These are phyloP conservation scores for Candida rishiriensis DNA, from an alignment of 805 yeast species.

Conservation along the genomic window DNA sequence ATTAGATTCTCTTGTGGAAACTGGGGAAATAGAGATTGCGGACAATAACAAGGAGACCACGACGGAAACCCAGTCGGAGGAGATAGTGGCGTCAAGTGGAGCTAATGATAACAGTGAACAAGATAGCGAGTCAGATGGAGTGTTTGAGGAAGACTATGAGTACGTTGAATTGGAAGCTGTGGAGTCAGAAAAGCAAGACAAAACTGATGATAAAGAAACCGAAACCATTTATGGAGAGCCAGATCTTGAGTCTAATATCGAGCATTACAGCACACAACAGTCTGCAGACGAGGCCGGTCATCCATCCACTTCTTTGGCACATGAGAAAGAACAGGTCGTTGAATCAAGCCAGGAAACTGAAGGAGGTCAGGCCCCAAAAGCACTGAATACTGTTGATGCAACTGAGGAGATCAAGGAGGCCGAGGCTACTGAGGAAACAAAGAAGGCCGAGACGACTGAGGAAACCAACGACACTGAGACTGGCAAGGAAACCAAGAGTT, in stretches of 20 bases:
- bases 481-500: no score
- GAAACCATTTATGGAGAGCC: no score
- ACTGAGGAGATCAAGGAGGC: no score
- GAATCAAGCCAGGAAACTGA: neutral
- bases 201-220: neutral
- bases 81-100: neutral
- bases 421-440: no score
- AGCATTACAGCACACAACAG: neutral
- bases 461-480: no score
- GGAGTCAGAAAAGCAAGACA: neutral
- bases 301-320: no score
- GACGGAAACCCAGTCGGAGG: neutral
- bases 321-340: no score
- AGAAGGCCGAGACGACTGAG: no score
- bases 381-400: no score
- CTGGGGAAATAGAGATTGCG: conserved; percentile 2
- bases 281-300: no score
- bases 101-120: neutral
- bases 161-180: no score
- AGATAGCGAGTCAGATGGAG: neutral
- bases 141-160: neutral
- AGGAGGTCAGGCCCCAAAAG: neutral
- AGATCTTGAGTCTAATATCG: neutral
- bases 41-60: neutral
- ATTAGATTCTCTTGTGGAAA: conserved; percentile 1